Conservation (phyloP, 495 filamentous ascomycete species). For the Penicillium coprophilum region DNA sequence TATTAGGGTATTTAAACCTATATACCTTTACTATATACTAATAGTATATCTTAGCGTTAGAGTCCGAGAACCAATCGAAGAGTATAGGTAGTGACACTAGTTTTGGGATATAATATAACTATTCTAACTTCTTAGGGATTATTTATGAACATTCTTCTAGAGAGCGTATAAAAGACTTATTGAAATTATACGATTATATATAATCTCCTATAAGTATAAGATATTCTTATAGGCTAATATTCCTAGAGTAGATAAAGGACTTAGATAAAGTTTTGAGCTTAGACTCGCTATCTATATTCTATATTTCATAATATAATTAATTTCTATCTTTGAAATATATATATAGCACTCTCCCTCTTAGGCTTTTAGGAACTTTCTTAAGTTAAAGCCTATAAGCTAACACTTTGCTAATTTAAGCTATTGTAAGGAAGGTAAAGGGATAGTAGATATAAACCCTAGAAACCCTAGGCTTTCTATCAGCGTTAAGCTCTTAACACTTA, state of each 20-base stretch:
- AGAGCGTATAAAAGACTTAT: neutral
- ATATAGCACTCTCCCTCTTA: neutral
- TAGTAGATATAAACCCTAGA: neutral
- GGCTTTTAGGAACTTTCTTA: neutral
- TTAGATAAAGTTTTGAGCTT: neutral
- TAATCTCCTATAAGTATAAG: neutral
- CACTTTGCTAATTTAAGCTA: slow-evolving; percentile 6
- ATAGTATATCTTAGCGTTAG: too few species aligned
- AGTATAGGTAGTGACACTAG: too few species aligned
- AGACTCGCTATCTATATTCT: neutral
- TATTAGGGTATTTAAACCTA: too few species aligned
- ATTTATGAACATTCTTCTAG: neutral
- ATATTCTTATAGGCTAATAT: neutral
- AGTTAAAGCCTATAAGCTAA: slow-evolving; percentile 6
- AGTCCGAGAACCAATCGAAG: too few species aligned
- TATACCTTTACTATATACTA: too few species aligned
- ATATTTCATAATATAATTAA: neutral
- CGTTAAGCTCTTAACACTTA: slow-evolving; percentile 1
- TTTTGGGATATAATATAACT: too few species aligned
- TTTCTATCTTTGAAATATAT: neutral
- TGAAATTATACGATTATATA: neutral
- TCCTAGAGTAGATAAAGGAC: slow-evolving; percentile 2
- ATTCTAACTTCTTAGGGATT: neutral
- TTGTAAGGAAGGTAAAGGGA: too few species aligned
- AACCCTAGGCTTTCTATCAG: slow-evolving; percentile 1